Base-by-base conservation (phyloP, 345 rosid species). In the Abelmoschus esculentus region DNA sequence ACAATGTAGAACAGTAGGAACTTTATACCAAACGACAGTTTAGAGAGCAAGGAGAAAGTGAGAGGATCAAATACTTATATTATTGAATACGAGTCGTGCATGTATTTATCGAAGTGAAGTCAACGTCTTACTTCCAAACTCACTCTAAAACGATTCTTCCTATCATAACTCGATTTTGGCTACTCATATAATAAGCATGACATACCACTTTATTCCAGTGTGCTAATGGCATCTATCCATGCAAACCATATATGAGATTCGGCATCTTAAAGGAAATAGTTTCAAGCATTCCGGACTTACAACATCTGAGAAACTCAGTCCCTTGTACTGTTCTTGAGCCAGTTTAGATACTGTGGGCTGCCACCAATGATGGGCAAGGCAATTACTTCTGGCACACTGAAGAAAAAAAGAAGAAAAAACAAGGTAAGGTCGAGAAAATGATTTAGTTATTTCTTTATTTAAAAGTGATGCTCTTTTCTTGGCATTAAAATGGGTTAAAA, bases 311-410 rank as follows among this genome's bases (percentile, higher is more conserved):
- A 67, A 18, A 63, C 54, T 92, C 78, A 93, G 68, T 89, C 91
- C 79, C 90, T 82, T n/a, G 97, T 91, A 78, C 83, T 86, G 78
- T 81, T 84, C 78, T 93, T 91, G 68, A 93, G 71, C 98, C 98
- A 88, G 69, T 91, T 86, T 14, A 93, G 84, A 80, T 91, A 91
- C 67, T 85, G 80, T 49, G 69, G 84, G 57, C 84, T 86, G 71
- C 95, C 97, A 0, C 95, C 97, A 54, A 82, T 82, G 28, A 93
- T 86, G 2, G 97, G 97, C 85, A 89, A 70, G 44, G 97, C 85
- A 64, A 91, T 86, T 52, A 93, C 92, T 84, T 93, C 98, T 22
- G 98, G 91, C 8, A 87, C 86, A 18, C 98, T 89, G 76, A 76
- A 34, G 66, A 72, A 18, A 13, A 53, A 7, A 56, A 56, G 13